phyloP scores from a whole-genome alignment of 140 eudicot species.

The Flaveria floridana region DNA sequence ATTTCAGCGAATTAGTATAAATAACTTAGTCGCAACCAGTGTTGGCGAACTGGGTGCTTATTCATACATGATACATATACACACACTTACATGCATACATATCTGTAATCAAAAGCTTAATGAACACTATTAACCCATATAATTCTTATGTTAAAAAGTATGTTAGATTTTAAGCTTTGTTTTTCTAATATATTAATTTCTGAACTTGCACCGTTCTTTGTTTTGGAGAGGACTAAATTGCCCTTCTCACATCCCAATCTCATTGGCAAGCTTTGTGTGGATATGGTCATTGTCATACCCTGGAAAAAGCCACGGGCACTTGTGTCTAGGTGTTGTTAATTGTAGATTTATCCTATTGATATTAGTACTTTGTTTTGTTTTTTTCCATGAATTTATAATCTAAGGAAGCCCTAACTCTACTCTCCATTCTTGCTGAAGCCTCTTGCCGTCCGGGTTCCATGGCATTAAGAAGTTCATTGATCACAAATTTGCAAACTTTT shows the following conservation, averaged over 20 bases:
- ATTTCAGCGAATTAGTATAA: background rate
- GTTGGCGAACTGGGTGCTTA: background rate
- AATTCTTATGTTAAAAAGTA: background rate
- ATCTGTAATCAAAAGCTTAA: background rate
- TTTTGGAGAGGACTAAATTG: background rate
- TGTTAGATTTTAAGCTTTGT: background rate
- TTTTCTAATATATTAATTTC: background rate
- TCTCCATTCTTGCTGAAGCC: too few species aligned
- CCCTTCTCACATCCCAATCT: background rate
- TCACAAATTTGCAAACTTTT: background rate
- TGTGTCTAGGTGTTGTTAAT: background rate
- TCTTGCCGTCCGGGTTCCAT: too few species aligned
- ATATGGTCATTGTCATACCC: background rate
- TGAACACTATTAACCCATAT: background rate
- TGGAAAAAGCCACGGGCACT: background rate
- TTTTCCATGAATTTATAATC: background rate
- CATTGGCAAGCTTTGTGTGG: background rate
- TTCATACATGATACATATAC: background rate
- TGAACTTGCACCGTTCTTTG: background rate
- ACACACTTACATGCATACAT: background rate
- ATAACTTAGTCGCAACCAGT: background rate
- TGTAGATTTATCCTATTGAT: background rate
- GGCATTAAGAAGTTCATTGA: too few species aligned
- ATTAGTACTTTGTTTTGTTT: background rate
- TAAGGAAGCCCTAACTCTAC: background rate